Base-by-base conservation (phyloP, 2,329 filamentous ascomycete genomes). In the Colletotrichum australisinense region DNA sequence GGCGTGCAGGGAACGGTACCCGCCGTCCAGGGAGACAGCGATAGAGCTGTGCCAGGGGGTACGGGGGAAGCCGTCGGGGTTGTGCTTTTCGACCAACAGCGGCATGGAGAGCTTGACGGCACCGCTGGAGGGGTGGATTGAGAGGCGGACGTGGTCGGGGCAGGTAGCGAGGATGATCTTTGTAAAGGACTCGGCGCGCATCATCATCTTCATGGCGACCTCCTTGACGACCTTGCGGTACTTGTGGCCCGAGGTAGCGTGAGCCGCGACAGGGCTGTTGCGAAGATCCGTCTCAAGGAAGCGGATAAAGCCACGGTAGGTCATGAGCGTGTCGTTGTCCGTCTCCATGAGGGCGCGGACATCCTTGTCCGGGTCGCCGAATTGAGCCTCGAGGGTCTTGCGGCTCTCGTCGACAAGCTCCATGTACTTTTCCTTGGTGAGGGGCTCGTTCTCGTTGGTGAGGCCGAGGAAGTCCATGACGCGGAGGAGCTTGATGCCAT, bases 1-100 rank as follows among this genome's bases (percentile, higher is more conserved):
- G 24, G 73, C 75, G 30, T 78, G 77, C 30, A 74, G 68, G 1
- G 73, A 77, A 9, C 67, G 67, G 53, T 76, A 76, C 8, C 70
- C 76, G 64, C 81, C 81, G 66, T 82, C 78, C 8, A 79, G 73
- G 1, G 74, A 81, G 19, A 82, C 80, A 1, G 80, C 81, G 9
- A 82, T 77, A 30, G 75, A 78, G 4, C 78, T 78, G 74, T 83
- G 81, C 82, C 82, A 83, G 2, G 82, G 82, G 0, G 80, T 76
- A 22, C 75, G 75, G 2, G 76, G 74, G 64, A 79, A 78, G 14
- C 69, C 69, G 6, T 75, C 75, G 6, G 72, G 59, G 59, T 67
- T 77, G 73, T 59, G 76, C 68, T 72, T 72, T 67, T 76, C 75
- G 42, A 79, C 78, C 2, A 77, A 30, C 7, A 77, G 71, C 14